These are phyloP conservation scores for Cystobasidium sp. DNA, from an alignment of 1,284 basidiomycete genomes.

Conservation along the genomic window DNA sequence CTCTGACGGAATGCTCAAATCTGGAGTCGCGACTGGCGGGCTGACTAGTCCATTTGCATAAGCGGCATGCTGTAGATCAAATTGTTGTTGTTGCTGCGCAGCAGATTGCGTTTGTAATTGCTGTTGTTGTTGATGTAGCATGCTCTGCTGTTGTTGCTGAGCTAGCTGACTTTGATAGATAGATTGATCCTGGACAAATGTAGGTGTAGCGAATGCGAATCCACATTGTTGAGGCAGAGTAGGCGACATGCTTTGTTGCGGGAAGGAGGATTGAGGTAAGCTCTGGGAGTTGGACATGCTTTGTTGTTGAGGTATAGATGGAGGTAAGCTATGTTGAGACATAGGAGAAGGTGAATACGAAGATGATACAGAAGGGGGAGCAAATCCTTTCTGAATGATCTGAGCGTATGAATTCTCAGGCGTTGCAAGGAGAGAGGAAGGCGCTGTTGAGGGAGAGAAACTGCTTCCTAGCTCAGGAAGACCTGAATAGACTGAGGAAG, in stretches of 20 bases:
- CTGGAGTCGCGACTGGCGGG: background rate
- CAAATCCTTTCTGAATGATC: background rate
- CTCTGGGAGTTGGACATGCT: background rate
- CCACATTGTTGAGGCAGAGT: constrained; percentile 10
- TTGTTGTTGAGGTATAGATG: background rate
- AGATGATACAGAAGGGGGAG: background rate
- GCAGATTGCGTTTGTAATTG: background rate
- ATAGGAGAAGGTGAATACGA: background rate
- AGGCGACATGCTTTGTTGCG: background rate
- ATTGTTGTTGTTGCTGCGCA: background rate
- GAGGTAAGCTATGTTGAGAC: constrained; percentile 4
- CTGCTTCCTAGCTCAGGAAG: constrained; percentile 10
- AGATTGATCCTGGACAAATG: constrained; percentile 19
- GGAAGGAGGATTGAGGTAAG: background rate
- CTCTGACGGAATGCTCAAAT: constrained; percentile 30
- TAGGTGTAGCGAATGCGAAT: constrained; percentile 26
- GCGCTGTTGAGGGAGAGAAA: constrained; percentile 26
- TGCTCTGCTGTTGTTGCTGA: background rate
- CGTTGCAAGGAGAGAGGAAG: constrained; percentile 1
- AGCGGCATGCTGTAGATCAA: background rate
- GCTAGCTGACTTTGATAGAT: constrained; percentile 13
- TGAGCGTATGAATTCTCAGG: constrained; percentile 6
- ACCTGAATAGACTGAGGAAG: background rate
- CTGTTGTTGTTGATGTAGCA: background rate
- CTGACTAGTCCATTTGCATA: background rate